Conservation (phyloP, 2,329 filamentous ascomycete species). For the Coleophoma crateriformis region DNA sequence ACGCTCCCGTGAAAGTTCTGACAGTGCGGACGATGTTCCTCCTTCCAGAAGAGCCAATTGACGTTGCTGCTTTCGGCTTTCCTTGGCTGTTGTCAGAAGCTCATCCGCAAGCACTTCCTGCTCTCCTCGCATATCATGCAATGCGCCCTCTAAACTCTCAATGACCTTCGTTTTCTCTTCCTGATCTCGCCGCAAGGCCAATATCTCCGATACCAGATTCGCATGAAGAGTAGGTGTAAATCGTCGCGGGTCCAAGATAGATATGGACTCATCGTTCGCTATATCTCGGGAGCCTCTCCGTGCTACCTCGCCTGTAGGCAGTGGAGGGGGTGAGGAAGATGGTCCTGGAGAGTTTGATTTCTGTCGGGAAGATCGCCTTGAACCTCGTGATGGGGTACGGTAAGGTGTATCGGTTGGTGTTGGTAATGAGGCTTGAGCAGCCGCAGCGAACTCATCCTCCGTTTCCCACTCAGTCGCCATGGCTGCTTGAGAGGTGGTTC, state of each 20-base stretch:
- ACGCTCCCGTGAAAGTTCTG: constrained; percentile 77
- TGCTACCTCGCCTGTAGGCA: constrained; percentile 42
- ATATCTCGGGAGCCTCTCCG: constrained; percentile 51
- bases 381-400: constrained; percentile 64
- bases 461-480: constrained; percentile 55
- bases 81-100: constrained; percentile 61
- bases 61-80: constrained; percentile 74
- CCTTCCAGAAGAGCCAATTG: constrained; percentile 84
- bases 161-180: constrained; percentile 87
- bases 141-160: constrained; percentile 70
- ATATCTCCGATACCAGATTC: constrained; percentile 89
- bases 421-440: constrained; percentile 56
- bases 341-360: constrained; percentile 60
- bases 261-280: constrained; percentile 57
- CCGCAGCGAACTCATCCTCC: constrained; percentile 54
- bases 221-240: constrained; percentile 96
- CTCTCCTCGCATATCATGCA: constrained; percentile 68
- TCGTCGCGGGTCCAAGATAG: constrained; percentile 77
- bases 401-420: constrained; percentile 69
- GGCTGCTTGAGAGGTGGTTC: neutral
- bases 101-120: constrained; percentile 64
- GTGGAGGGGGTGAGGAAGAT: constrained; percentile 53
- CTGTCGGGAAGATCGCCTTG: constrained; percentile 41
- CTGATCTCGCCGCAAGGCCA: constrained; percentile 79
- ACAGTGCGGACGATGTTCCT: constrained; percentile 78